These are phyloP conservation scores for Odontarrhena argentea DNA, from an alignment of 345 rosid species.

Conservation along the genomic window DNA sequence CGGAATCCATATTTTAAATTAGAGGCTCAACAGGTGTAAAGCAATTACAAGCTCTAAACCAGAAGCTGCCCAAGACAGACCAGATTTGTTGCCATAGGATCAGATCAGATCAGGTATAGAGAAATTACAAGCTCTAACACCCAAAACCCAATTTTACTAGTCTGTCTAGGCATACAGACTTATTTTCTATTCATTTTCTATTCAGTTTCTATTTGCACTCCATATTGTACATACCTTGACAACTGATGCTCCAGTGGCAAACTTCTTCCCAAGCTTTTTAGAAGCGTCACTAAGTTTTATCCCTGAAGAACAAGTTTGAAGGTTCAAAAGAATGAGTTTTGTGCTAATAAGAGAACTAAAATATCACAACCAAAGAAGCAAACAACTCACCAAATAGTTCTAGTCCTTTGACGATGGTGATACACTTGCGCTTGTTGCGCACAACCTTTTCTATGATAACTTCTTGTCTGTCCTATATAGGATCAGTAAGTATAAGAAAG, in stretches of 20 bases:
- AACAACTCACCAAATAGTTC: constrained; percentile 81
- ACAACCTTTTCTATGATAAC: constrained; percentile 86
- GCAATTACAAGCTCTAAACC: background rate
- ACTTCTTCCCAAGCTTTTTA: constrained; percentile 94
- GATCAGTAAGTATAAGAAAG: background rate
- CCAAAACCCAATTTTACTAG: background rate
- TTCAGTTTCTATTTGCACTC: background rate
- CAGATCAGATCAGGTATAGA: background rate
- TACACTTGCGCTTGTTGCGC: constrained; percentile 92
- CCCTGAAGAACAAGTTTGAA: constrained; percentile 48
- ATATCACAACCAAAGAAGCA: constrained; percentile 11
- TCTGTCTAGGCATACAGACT: constrained; percentile 2
- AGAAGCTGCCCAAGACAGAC: background rate
- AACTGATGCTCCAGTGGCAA: constrained; percentile 97
- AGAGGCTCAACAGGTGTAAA: background rate
- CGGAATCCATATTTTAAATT: background rate
- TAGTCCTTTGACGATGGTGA: constrained; percentile 88
- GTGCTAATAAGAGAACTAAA: constrained; percentile 3
- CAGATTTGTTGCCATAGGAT: background rate
- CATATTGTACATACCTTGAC: constrained; percentile 66
- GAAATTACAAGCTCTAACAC: too few species aligned
- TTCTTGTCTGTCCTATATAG: constrained; percentile 75
- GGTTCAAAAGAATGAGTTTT: constrained; percentile 26
- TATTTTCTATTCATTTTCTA: background rate
- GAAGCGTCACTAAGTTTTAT: constrained; percentile 92